These are phyloP conservation scores for Centrapalus pauciflorus DNA, from an alignment of 129 eudicot genomes.

Conservation along the genomic window DNA sequence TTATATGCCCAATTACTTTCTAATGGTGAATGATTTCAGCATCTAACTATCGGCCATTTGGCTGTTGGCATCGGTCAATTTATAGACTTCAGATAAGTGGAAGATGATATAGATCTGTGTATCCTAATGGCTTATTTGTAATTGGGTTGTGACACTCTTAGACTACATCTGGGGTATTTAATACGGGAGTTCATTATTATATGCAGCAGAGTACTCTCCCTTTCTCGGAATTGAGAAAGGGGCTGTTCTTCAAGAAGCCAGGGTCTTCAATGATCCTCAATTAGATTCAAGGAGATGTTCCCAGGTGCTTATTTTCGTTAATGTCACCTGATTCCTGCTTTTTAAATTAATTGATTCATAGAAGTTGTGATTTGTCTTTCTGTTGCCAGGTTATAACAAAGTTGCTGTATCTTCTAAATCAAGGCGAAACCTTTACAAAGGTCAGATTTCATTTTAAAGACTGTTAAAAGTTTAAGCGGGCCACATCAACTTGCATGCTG, in stretches of 20 bases:
- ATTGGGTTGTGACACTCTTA: neutral
- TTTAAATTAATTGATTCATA: neutral
- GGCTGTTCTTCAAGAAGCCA: constrained; percentile 93
- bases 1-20: neutral
- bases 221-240: constrained; percentile 95
- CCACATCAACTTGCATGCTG: constrained; percentile 3
- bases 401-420: constrained; percentile 91
- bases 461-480: constrained; percentile 6
- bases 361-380: neutral
- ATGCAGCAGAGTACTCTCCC: constrained; percentile 84
- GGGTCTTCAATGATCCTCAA: constrained; percentile 98
- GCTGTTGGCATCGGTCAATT: neutral
- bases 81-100: neutral
- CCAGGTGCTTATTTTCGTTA: constrained; percentile 45
- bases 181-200: neutral
- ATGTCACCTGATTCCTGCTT: neutral
- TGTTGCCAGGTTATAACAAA: constrained; percentile 81
- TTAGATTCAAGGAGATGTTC: constrained; percentile 95
- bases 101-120: constrained; percentile 11
- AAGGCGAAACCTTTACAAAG: constrained; percentile 92
- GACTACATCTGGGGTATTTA: neutral
- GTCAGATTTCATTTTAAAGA: constrained; percentile 25
- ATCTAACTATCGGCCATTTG: neutral
- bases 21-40: constrained; percentile 2
- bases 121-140: neutral